Base-by-base conservation (phyloP, 2,329 filamentous ascomycete species). In the Cytospora piceae region DNA sequence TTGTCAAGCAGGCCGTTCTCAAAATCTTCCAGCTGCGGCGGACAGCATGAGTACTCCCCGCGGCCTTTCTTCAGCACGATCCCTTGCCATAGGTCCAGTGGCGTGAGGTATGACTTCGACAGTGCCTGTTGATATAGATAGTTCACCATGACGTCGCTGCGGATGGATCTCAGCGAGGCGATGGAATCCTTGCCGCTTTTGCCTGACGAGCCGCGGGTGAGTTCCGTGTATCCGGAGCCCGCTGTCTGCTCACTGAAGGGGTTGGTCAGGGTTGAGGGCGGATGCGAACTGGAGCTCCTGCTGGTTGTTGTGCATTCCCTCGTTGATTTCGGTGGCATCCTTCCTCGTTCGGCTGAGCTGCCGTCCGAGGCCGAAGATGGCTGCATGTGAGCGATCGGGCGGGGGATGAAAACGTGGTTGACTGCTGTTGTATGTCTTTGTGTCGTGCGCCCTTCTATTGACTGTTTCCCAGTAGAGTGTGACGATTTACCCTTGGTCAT, bases 71-170 rank as follows among this genome's bases (percentile, higher is more conserved):
- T 80, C 55, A 80, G 67, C n/a, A 79, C 74, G 7, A 77, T 76
- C 29, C 78, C 77, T 65, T 79, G 77, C 46, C 74, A 77, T 4
- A 76, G 74, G 56, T 78, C 69, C 56, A 74, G 69, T 42, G 77
- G 75, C 12, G 76, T 76, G 7, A 74, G 73, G 70, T 77, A 79
- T 67, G 78, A 77, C 66, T 74, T 76, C 69, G 88, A 84, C 68
- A 86, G 78, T 68, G 89, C 86, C 71, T 87, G 83, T 66, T 87
- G 83, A 72, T 87, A 85, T 2, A 90, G 79, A 81, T 83, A 89
- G 70, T 84, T 87, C 70, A 86, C 86, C 80, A 88, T 85, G 69
- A 90, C 82, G 72, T 89, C 85, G 69, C 79, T 81, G 72, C 85
- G 52, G 29, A 62, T 56, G 27, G 29, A 32, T 17, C 55, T 51